Evolutionary conservation across 1,139 yeast genomes (phyloP).

Genomic region (Magnusiomyces ingens): DNA sequence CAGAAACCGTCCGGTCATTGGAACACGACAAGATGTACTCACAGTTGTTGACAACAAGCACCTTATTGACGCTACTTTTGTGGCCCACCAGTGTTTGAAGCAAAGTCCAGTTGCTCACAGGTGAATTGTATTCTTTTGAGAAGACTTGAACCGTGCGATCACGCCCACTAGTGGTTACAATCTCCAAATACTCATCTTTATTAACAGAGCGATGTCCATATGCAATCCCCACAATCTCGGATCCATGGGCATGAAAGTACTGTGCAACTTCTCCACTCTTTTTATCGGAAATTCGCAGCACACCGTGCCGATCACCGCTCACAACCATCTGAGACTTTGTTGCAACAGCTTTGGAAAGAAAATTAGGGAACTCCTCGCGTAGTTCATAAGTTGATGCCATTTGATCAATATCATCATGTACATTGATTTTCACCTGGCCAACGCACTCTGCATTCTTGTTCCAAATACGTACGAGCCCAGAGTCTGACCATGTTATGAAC

Average conservation of each 20-base stretch:
- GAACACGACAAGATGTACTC: conserved; percentile 46
- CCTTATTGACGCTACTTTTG: conserved; percentile 46
- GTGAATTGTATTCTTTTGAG: conserved; percentile 14
- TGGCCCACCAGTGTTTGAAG: conserved; percentile 53
- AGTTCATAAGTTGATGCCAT: not conserved
- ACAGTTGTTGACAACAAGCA: conserved; percentile 30
- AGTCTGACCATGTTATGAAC: conserved; percentile 27
- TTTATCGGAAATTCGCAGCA: conserved; percentile 14
- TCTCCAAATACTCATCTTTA: not conserved
- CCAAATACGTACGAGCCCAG: conserved; percentile 25
- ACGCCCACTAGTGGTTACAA: conserved; percentile 37
- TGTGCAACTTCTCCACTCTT: conserved; percentile 4
- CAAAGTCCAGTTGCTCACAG: conserved; percentile 41
- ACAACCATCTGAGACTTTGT: conserved; percentile 12
- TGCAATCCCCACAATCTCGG: conserved; percentile 25
- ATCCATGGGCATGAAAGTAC: conserved; percentile 26
- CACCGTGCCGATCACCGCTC: conserved; percentile 23
- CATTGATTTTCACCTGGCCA: conserved; percentile 7
- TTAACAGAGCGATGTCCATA: conserved; percentile 7
- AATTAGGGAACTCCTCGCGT: not conserved
- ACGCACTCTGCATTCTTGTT: conserved; percentile 18
- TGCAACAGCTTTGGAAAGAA: conserved; percentile 5
- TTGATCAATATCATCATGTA: not conserved
- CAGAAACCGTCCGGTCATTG: conserved; percentile 50
- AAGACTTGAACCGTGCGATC: conserved; percentile 60